Conservation (phyloP, 257 asterid genomes). For the Penstemon barbatus region DNA sequence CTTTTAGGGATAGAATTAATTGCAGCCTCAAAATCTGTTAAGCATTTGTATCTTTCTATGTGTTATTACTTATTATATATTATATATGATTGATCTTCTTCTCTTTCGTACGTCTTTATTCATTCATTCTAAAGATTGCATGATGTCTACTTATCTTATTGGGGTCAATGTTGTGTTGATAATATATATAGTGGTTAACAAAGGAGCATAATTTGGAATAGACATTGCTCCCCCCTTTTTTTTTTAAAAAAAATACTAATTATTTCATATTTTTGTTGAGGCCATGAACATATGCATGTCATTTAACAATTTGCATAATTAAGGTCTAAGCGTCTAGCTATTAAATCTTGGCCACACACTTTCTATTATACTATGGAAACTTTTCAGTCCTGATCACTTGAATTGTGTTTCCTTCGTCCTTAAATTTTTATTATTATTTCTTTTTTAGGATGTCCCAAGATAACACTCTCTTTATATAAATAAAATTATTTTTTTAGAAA, state of each 20-base stretch:
- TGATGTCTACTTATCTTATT: not conserved
- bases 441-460: too few species aligned
- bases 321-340: not conserved
- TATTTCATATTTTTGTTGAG: slow-evolving; percentile 26
- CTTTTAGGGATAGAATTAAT: not conserved
- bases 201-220: slow-evolving; percentile 16
- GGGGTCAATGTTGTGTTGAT: slow-evolving; percentile 16
- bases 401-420: too few species aligned
- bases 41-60: slow-evolving; percentile 27
- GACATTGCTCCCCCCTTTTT: slow-evolving; percentile 25
- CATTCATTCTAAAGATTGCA: not conserved
- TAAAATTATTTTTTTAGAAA: too few species aligned
- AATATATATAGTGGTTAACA: not conserved
- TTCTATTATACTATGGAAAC: too few species aligned
- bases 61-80: too few species aligned
- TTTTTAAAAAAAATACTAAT: slow-evolving; percentile 19
- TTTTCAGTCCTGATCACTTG: too few species aligned
- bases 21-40: slow-evolving; percentile 22
- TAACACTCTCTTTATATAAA: too few species aligned
- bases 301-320: not conserved
- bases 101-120: slow-evolving; percentile 1
- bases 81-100: too few species aligned
- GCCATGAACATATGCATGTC: slow-evolving; percentile 24
- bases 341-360: not conserved
- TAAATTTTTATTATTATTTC: too few species aligned